Evolutionary conservation across 805 yeast species (phyloP).

Genomic region (Lachancea sp.): DNA sequence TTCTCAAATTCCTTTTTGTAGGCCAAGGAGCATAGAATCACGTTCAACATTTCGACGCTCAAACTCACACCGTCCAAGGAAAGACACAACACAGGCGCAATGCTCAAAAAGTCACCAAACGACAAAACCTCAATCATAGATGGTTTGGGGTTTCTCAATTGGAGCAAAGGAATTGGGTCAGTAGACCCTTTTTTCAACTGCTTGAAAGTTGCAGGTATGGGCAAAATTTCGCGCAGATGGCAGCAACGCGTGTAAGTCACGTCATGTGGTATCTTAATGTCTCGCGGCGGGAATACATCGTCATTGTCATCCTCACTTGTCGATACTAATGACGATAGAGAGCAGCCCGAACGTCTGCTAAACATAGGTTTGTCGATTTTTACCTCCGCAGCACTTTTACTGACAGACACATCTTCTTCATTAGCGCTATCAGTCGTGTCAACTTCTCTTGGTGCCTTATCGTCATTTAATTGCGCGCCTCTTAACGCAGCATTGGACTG

Average conservation of each 20-base stretch:
- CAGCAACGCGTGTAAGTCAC: conserved; percentile 86
- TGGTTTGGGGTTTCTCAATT: conserved; percentile 78
- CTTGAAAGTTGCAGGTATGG: conserved; percentile 82
- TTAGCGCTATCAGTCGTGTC: conserved; percentile 26
- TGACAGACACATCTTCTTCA: conserved; percentile 36
- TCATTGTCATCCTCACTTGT: conserved; percentile 13
- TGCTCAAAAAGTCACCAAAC: conserved; percentile 78
- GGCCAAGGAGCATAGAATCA: conserved; percentile 58
- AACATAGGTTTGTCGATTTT: conserved; percentile 41
- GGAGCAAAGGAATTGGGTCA: conserved; percentile 75
- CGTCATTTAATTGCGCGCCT: conserved; percentile 35
- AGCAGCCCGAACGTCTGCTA: conserved; percentile 29
- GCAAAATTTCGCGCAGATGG: conserved; percentile 83
- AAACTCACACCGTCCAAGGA: conserved; percentile 75
- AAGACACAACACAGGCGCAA: conserved; percentile 74
- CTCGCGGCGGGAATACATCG: conserved; percentile 28
- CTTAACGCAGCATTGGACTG: conserved; percentile 32
- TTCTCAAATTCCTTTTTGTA: conserved; percentile 62
- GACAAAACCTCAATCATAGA: conserved; percentile 82
- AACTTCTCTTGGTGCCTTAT: conserved; percentile 30
- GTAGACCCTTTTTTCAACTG: conserved; percentile 68
- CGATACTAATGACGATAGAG: conserved; percentile 21
- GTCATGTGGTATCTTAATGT: conserved; percentile 45
- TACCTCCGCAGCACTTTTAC: conserved; percentile 30
- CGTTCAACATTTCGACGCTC: conserved; percentile 67